These are phyloP conservation scores for Akanthomyces dipterigenus DNA, from an alignment of 2,329 filamentous ascomycete species.

Conservation along the genomic window DNA sequence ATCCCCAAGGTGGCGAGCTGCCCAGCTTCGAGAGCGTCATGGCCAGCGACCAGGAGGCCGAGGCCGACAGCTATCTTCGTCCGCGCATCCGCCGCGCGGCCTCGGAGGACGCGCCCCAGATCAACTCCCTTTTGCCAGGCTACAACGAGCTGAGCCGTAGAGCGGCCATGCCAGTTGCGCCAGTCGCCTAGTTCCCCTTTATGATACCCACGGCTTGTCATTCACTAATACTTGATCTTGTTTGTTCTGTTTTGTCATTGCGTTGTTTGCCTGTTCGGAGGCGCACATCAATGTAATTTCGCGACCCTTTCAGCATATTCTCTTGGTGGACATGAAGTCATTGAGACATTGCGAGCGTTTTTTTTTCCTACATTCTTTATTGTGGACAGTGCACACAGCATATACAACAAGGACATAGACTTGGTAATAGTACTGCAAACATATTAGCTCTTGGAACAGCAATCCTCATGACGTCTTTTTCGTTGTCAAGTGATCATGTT, in stretches of 20 bases:
- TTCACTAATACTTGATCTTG: neutral
- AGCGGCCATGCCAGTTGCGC: conserved; percentile 13
- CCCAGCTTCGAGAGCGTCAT: conserved; percentile 46
- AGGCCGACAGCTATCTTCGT: conserved; percentile 36
- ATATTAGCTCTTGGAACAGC: neutral
- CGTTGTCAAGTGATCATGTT: neutral
- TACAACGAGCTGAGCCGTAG: conserved; percentile 29
- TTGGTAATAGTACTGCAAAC: neutral
- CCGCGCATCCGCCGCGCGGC: conserved; percentile 34
- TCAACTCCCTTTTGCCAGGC: conserved; percentile 30
- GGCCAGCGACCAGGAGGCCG: conserved; percentile 33
- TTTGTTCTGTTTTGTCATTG: neutral
- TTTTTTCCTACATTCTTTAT: neutral
- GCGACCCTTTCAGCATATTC: neutral
- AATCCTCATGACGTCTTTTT: too few relatives aligned
- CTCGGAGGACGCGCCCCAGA: conserved; percentile 23
- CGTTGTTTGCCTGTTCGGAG: neutral
- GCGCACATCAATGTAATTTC: neutral
- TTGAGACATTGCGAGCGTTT: neutral
- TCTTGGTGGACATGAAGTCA: neutral
- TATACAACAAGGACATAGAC: conserved; percentile 4
- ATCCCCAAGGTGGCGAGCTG: conserved; percentile 28
- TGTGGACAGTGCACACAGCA: neutral
- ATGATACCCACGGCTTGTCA: conserved; percentile 10
- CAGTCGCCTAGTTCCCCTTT: conserved; percentile 6